phyloP scores from a whole-genome alignment of 805 yeast genomes.

The Metschnikowia koreensis region DNA sequence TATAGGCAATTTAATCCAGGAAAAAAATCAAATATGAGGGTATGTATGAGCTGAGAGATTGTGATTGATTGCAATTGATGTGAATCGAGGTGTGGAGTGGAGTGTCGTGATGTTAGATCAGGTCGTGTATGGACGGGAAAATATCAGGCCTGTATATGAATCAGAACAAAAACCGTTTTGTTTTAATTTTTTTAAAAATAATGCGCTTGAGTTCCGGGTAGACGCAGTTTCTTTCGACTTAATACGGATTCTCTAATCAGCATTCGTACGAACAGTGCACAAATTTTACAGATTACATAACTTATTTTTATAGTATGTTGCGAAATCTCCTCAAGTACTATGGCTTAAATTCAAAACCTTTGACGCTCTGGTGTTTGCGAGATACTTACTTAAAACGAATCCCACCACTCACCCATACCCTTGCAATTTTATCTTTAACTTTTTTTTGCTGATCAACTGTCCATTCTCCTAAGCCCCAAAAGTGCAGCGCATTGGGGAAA shows the following conservation, averaged over 20 bases:
- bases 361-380: not conserved
- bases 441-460: slow-evolving; percentile 42
- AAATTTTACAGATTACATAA: too few species aligned
- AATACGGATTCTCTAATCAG: too few species aligned
- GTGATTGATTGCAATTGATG: not conserved
- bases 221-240: too few species aligned
- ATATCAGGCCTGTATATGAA: not conserved
- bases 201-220: too few species aligned
- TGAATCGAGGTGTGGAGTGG: not conserved
- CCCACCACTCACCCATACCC: slow-evolving; percentile 49
- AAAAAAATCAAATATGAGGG: not conserved
- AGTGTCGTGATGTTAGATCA: not conserved
- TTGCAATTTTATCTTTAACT: slow-evolving; percentile 53
- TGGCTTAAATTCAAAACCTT: too few species aligned
- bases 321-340: too few species aligned
- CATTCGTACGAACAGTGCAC: too few species aligned
- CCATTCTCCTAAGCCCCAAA: slow-evolving; percentile 73
- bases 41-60: not conserved
- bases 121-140: not conserved
- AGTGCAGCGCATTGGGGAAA: slow-evolving; percentile 39
- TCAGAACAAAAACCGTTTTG: too few species aligned
- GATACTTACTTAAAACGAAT: not conserved
- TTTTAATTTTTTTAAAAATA: too few species aligned
- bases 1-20: not conserved
- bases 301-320: too few species aligned